phyloP scores from a whole-genome alignment of 371 early-diverging fungal species.

The Thermomucor indicae-seudaticae region DNA sequence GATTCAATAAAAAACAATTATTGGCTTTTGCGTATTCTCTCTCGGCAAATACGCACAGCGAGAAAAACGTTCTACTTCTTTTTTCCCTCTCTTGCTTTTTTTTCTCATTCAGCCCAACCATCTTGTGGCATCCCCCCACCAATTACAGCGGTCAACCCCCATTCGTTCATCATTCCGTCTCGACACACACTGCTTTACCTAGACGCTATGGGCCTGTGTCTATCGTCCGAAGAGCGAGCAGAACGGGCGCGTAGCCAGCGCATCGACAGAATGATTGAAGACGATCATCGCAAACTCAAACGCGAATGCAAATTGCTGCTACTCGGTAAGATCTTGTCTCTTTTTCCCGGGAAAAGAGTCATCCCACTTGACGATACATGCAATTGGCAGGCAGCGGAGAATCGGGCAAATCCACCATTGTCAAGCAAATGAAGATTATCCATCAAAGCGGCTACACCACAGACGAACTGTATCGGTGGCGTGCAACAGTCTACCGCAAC shows the following conservation, averaged over 20 bases:
- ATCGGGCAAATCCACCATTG: constrained; percentile 89
- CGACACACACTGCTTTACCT: too few relatives aligned
- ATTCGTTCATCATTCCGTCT: too few relatives aligned
- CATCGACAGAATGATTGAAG: constrained; percentile 61
- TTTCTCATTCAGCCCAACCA: too few relatives aligned
- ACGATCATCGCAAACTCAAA: constrained; percentile 51
- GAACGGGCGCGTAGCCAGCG: constrained; percentile 48
- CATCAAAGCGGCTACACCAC: constrained; percentile 83
- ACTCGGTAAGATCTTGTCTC: constrained; percentile 45
- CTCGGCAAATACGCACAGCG: too few relatives aligned
- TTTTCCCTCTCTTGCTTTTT: too few relatives aligned
- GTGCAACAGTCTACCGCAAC: constrained; percentile 77
- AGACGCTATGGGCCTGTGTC: constrained; percentile 62
- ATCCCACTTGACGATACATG: too few relatives aligned
- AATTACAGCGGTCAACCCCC: too few relatives aligned
- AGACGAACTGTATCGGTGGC: constrained; percentile 74
- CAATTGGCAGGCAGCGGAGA: constrained; percentile 71
- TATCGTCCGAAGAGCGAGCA: constrained; percentile 63
- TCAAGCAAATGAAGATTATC: constrained; percentile 93
- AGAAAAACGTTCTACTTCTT: too few relatives aligned
- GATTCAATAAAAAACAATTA: too few relatives aligned
- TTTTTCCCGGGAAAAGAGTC: neutral
- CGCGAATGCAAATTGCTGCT: constrained; percentile 73
- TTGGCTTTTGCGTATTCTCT: too few relatives aligned
- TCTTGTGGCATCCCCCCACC: too few relatives aligned